A percentile compares a stretch with the other conserved stretches of the same genome.
Conservation (phyloP, 2,329 filamentous ascomycete species). For the Arthroderma sp. region DNA sequence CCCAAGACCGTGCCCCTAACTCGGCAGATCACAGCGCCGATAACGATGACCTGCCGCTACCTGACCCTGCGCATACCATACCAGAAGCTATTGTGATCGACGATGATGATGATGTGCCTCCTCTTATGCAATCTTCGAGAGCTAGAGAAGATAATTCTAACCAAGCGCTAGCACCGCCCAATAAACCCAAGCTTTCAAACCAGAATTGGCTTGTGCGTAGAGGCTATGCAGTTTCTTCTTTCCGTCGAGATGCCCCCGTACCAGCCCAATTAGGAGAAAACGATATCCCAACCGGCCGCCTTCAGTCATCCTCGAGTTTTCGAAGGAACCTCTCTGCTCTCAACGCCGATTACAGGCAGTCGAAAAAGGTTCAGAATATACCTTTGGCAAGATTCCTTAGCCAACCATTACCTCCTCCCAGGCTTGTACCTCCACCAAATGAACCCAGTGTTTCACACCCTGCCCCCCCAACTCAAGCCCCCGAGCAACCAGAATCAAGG, state of each 20-base stretch:
- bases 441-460: not conserved
- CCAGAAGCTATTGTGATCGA: not conserved
- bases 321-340: slow-evolving; percentile 21
- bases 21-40: too few species aligned
- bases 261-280: slow-evolving; percentile 23
- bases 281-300: slow-evolving; percentile 8
- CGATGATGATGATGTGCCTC: not conserved
- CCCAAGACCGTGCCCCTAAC: too few species aligned
- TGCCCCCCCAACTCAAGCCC: not conserved
- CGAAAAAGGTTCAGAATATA: slow-evolving; percentile 13
- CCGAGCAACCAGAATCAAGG: too few species aligned
- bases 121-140: not conserved
- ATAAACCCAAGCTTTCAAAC: not conserved
- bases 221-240: slow-evolving; percentile 23
- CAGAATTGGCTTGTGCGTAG: slow-evolving; percentile 21
- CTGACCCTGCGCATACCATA: too few species aligned
- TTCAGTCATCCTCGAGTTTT: slow-evolving; percentile 16
- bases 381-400: slow-evolving; percentile 26
- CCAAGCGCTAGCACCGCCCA: not conserved
- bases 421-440: not conserved
- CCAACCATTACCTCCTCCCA: not conserved
- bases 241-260: slow-evolving; percentile 22
- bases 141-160: not conserved
- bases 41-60: too few species aligned
- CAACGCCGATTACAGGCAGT: slow-evolving; percentile 18